phyloP scores from a whole-genome alignment of 352 stramenopile species.

The Phytophthora pisi region DNA sequence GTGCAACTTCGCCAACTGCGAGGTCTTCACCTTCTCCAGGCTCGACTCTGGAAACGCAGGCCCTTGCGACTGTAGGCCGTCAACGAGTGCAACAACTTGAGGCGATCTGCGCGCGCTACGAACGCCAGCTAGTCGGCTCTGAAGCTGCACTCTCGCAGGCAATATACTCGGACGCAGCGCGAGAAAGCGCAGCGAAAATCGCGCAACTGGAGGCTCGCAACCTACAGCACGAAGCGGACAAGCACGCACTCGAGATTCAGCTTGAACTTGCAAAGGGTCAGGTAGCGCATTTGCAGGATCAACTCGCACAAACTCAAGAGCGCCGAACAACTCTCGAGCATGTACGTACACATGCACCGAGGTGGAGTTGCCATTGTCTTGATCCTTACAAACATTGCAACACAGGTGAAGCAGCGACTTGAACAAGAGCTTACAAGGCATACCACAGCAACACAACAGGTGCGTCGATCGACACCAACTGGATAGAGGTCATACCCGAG shows the following conservation, averaged over 20 bases:
- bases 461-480: conserved; percentile 4
- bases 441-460: conserved; percentile 41
- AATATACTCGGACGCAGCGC: conserved; percentile 44
- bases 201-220: conserved; percentile 38
- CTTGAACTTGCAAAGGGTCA: conserved; percentile 30
- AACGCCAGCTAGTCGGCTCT: conserved; percentile 53
- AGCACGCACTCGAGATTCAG: conserved; percentile 28
- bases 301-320: conserved; percentile 37
- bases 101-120: conserved; percentile 48
- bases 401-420: conserved; percentile 32
- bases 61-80: conserved; percentile 45
- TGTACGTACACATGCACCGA: conserved; percentile 20
- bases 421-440: conserved; percentile 37
- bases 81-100: conserved; percentile 51
- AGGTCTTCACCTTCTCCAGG: conserved; percentile 2
- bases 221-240: conserved; percentile 40
- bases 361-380: background rate
- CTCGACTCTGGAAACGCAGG: conserved; percentile 44
- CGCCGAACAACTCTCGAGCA: conserved; percentile 26
- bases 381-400: background rate
- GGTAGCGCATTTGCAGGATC: conserved; percentile 21
- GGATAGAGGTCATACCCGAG: background rate
- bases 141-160: conserved; percentile 58
- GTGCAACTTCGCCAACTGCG: conserved; percentile 19
- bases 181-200: conserved; percentile 51